Evolutionary conservation across 768 basidiomycete species (phyloP), one percentile per base, ranked within the genome.

Genomic region (Hygrophoropsis aurantiaca): DNA sequence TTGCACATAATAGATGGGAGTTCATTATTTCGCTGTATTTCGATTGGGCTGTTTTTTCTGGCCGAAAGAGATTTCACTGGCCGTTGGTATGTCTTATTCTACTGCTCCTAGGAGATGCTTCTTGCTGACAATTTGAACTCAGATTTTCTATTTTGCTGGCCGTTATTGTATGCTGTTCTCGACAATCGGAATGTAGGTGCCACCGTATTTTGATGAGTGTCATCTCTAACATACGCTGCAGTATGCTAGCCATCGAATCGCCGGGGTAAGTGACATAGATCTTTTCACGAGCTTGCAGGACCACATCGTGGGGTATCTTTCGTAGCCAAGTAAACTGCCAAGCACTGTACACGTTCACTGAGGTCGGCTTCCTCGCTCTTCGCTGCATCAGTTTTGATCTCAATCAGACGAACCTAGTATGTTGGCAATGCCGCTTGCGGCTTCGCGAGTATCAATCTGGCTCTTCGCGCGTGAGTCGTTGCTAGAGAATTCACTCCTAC

Each of bases 381-480:
- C 27, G 13, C 13, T 30, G 21, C 2, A n/a, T n/a, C n/a, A n/a
- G n/a, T 24, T 32, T 27, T 18, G 23, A 47, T 26, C 20, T 30
- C 40, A 10, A 44, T 53, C 9, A 55, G 19, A 9, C 36, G 13
- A 15, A 10, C 6, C 24, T 61, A 75, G 64, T 59, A 75, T 42
- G 69, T 71, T 19, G 75, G 73, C 7, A 68, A 74, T 54, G 62
- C 74, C 1, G 64, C 75, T 6, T 57, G 76, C 9, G 74, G 74
- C 3, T 50, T 76, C n/a, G 75, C 74, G 5, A 73, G 74, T 46
- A 70, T 76, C 58, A 76, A 77, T 46, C 64, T 76, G 40, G 70
- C 74, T 6, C 57, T 76, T 18, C 69, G 75, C 46, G 76, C 74
- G 75, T 68, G 49, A 56, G 65, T 51, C n/a, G 7, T 16, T 7